A percentile compares a stretch with the other conserved stretches of the same genome.
Conservation (phyloP, 2,329 filamentous ascomycete species). For the Neopestalotiopsis clavispora region DNA sequence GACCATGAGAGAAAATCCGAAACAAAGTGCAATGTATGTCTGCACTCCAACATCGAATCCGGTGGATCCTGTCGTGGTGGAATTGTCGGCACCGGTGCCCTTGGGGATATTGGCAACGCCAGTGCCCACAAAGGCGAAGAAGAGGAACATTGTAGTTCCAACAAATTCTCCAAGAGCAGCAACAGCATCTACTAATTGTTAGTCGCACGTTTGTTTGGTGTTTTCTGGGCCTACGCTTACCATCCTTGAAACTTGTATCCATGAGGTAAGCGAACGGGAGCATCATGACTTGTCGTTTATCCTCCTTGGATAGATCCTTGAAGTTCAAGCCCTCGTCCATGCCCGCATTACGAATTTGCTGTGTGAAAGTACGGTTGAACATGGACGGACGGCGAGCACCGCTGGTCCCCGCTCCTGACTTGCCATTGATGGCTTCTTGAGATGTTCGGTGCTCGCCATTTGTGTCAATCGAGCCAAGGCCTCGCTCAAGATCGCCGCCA, state of each 20-base stretch:
- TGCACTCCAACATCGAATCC: constrained; percentile 24
- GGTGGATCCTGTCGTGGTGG: constrained; percentile 21
- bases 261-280: background rate
- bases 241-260: constrained; percentile 7
- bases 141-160: constrained; percentile 29
- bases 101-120: constrained; percentile 38
- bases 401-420: background rate
- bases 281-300: background rate
- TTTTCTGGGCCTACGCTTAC: no score
- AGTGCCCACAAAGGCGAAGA: constrained; percentile 47
- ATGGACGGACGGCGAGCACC: background rate
- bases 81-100: constrained; percentile 25
- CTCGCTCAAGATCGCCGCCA: background rate
- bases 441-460: background rate
- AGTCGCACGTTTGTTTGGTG: no score
- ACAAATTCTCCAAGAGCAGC: constrained; percentile 11
- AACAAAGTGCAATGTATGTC: constrained; percentile 39
- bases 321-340: background rate
- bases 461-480: background rate
- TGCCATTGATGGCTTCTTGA: background rate
- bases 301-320: constrained; percentile 1
- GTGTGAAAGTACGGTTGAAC: constrained; percentile 12
- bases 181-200: constrained; percentile 1
- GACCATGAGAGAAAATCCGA: constrained; percentile 39
- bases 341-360: constrained; percentile 4